Base-by-base conservation (phyloP, 1,139 yeast species). In the Scheffersomyces segobiensis region DNA sequence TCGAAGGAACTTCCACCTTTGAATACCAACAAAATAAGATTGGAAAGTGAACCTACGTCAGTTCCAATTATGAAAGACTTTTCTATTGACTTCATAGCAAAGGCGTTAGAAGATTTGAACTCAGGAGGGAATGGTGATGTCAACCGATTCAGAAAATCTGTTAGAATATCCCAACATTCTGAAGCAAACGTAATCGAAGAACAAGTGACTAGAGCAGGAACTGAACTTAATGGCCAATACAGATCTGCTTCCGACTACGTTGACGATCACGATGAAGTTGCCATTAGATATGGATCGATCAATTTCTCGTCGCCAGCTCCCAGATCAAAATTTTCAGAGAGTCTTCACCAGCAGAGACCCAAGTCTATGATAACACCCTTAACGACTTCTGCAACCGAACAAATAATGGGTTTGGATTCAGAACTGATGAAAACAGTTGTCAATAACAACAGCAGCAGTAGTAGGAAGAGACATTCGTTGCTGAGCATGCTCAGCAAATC, bases 31-130 rank as follows among this genome's bases (percentile, higher is more conserved):
- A 24, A n/a, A 14, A 48, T 49, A 26, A 52, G 49, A 19, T 48
- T 48, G 24, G 50, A 20, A n/a, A 24, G 26, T 7, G 50, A 48
- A 24, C 4, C 50, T 4, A 61, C 60, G 47, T 67, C 66, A 51
- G 75, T 79, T 24, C 82, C 82, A 14, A 72, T 80, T 8, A 71
- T 73, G 62, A 79, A 80, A 61, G 84, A 80, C 61, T 80, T 80
- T 60, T 78, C 83, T 3, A 77, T 80, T 46, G 84, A 80, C 62
- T 80, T 77, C 81, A 67, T 80, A 75, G 77, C 87, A 73, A 67
- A 87, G 79, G 76, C 93, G 74, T 58, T 89, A 55, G 91, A 87
- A 66, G 88, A 87, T 63, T 78, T 89, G 65, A 87, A 87, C 66
- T 74, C 83, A 3, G 88, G 88, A n/a, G 88, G 89, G 0, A 79